Evolutionary conservation across 257 asterid genomes (phyloP), one percentile per base, ranked within the genome.

Genomic region (Lantana camara): DNA sequence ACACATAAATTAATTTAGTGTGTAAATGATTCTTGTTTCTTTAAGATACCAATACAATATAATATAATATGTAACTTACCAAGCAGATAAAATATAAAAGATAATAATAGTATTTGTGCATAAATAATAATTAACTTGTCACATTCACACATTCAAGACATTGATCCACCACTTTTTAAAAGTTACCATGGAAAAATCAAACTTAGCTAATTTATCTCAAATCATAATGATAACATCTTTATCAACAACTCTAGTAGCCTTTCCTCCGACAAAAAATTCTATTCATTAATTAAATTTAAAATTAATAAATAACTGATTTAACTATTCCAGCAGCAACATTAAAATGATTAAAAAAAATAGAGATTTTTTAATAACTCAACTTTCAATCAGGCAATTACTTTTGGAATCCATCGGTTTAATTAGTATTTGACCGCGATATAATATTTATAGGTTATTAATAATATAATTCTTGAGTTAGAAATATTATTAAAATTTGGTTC

Each of bases 381-480:
- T 57, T 57, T 57, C 45, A 57, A n/a, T 19, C 41, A 16, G 37
- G 29, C 6, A 48, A 16, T 22, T 41, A 35, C 30, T 57, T 64
- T 40, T 16, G 9, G 24, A 38, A 29, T 29, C 40, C 45, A 32
- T 32, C 1, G 8, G 32, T 45, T 40, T 51, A 35, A 4, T 20
- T 32, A 53, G 44, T 47, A 53, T 46, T 67, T 73, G 72, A 68
- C 68, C 48, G 0, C 14, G 21, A 58, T 30, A 38, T 49, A 38
- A 24, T 12, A 57, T 11, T 12, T 57, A 49, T 13, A 56, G 11
- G 16, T 41, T 0, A 37, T 7, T 4, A 5, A 44, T 44, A 22
- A 38, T 55, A 52, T 17, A 56, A 13, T 37, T 24, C 30, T 19
- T 27, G 48, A 15, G 7, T 32, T 51, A 23, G 46, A 19, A 19